These are phyloP conservation scores for Juglanconis oblonga DNA, from an alignment of 2,329 filamentous ascomycete genomes.

Conservation along the genomic window DNA sequence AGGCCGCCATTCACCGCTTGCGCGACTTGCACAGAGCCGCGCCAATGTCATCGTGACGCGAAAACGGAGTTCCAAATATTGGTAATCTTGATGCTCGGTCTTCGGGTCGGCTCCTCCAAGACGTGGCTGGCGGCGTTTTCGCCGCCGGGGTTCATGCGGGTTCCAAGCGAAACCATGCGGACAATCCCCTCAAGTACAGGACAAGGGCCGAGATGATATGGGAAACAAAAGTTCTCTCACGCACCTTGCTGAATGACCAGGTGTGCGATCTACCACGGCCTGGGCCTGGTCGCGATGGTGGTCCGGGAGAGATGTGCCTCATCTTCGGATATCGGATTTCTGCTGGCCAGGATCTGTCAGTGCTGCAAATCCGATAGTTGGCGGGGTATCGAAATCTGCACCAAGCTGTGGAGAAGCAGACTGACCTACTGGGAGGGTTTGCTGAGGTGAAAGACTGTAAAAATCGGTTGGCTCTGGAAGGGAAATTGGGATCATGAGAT, in stretches of 20 bases:
- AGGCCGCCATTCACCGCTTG: not conserved
- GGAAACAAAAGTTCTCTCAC: slow-evolving; percentile 4
- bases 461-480: no score
- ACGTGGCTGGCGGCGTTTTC: not conserved
- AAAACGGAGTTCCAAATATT: not conserved
- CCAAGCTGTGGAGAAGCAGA: not conserved
- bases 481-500: no score
- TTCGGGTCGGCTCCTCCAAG: no score
- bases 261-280: slow-evolving; percentile 17
- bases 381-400: slow-evolving; percentile 5
- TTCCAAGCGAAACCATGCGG: not conserved
- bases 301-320: slow-evolving; percentile 18
- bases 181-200: no score
- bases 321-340: slow-evolving; percentile 4
- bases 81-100: not conserved
- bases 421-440: not conserved
- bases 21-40: not conserved
- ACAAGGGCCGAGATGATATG: not conserved
- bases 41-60: slow-evolving; percentile 3
- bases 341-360: slow-evolving; percentile 10
- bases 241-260: slow-evolving; percentile 18
- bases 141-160: not conserved
- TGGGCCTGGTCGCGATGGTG: slow-evolving; percentile 6
- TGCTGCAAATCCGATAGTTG: not conserved
- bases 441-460: no score